Evolutionary conservation across 345 rosid genomes (phyloP).

Genomic region (Alliaria petiolata): DNA sequence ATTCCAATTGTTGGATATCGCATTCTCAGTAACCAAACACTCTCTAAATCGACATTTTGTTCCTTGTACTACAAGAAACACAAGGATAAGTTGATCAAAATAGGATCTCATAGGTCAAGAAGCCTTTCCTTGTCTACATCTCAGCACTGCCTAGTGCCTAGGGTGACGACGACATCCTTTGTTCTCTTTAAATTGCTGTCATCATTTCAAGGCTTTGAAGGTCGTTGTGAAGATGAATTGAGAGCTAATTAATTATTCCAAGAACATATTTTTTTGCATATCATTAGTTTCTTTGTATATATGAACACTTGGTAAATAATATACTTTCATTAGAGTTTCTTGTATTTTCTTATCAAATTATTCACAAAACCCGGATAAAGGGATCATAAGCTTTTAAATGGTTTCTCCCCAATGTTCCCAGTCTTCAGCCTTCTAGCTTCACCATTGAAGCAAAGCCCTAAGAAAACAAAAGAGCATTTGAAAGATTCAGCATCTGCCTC

Average conservation of each 20-base stretch:
- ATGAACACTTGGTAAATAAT: no score
- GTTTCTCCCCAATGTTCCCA: background rate
- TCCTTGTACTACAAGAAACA: constrained; percentile 1
- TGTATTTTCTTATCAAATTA: no score
- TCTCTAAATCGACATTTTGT: background rate
- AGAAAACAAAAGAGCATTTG: no score
- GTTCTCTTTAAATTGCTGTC: constrained; percentile 56
- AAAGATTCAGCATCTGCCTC: no score
- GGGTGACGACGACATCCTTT: constrained; percentile 60
- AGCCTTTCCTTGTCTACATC: background rate
- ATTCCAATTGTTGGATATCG: background rate
- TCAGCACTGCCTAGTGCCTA: constrained; percentile 31
- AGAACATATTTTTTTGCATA: background rate
- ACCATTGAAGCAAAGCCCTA: no score
- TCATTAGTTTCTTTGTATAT: background rate
- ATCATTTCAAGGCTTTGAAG: constrained; percentile 41
- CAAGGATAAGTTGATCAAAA: background rate
- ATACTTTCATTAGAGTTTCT: background rate
- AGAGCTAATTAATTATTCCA: background rate
- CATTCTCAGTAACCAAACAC: background rate
- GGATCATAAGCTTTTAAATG: no score
- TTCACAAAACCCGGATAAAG: background rate
- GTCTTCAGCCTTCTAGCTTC: no score
- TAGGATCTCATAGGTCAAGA: no score
- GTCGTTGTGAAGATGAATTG: no score